phyloP scores from a whole-genome alignment of 805 yeast species.

The Zygotorulaspora florentina region DNA sequence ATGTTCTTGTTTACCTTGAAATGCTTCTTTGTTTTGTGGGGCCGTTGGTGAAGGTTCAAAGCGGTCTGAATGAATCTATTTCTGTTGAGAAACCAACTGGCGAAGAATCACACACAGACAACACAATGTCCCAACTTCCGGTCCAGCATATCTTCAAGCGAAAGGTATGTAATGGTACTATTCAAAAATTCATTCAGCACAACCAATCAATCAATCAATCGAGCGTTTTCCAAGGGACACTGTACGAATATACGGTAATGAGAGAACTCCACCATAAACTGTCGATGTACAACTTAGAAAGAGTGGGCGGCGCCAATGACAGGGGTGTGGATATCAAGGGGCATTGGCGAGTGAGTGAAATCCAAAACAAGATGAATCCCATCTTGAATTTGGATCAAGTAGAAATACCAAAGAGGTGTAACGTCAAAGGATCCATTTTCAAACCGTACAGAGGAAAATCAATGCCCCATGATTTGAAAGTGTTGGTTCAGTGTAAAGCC shows the following conservation, averaged over 20 bases:
- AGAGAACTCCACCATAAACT: slow-evolving; percentile 30
- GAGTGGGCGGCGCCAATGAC: slow-evolving; percentile 35
- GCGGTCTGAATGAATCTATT: not conserved
- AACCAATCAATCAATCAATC: slow-evolving; percentile 24
- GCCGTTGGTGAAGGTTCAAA: not conserved
- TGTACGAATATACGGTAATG: slow-evolving; percentile 33
- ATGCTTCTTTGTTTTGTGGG: slow-evolving; percentile 4
- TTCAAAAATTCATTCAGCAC: slow-evolving; percentile 18
- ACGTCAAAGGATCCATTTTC: slow-evolving; percentile 16
- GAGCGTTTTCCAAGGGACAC: slow-evolving; percentile 33
- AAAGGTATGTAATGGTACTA: slow-evolving; percentile 15
- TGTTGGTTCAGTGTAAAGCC: slow-evolving; percentile 34
- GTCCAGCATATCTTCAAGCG: not conserved
- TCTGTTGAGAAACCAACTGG: not conserved
- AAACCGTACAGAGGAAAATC: slow-evolving; percentile 23
- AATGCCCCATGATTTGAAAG: slow-evolving; percentile 13
- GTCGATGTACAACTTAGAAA: slow-evolving; percentile 19
- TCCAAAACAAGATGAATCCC: slow-evolving; percentile 13
- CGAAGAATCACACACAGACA: not conserved
- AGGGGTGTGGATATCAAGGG: slow-evolving; percentile 35
- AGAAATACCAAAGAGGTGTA: slow-evolving; percentile 16
- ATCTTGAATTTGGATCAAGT: slow-evolving; percentile 7
- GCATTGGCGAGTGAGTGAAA: slow-evolving; percentile 22
- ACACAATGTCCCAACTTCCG: not conserved
- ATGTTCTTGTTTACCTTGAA: too few species aligned